phyloP scores from a whole-genome alignment of 164 flowering plant genomes.

The Platanus orientalis region DNA sequence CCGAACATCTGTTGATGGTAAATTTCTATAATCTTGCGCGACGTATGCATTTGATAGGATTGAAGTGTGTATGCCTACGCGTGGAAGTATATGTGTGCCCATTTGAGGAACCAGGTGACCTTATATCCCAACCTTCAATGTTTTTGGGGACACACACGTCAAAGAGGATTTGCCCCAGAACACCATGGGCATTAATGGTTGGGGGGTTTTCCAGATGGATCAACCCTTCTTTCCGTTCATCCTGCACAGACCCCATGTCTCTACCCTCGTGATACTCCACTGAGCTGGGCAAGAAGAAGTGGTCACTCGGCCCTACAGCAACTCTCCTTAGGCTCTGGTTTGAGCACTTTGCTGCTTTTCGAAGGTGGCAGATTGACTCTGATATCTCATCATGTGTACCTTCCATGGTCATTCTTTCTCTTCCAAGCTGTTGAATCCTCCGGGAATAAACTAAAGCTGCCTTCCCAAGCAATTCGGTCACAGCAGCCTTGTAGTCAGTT shows the following conservation, averaged over 20 bases:
- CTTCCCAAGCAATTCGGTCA: constrained; percentile 63
- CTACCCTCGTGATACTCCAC: constrained; percentile 50
- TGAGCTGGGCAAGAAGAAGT: constrained; percentile 53
- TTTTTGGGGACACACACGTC: constrained; percentile 84
- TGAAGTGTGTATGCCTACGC: constrained; percentile 42
- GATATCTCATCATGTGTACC: constrained; percentile 36
- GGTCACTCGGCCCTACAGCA: constrained; percentile 53
- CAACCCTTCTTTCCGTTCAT: constrained; percentile 42
- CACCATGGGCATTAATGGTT: constrained; percentile 59
- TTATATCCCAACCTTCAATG: constrained; percentile 86
- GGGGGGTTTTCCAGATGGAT: constrained; percentile 52
- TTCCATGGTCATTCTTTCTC: constrained; percentile 37
- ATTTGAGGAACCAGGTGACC: constrained; percentile 32
- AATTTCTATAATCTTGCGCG: constrained; percentile 61
- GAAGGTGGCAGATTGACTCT: constrained; percentile 34
- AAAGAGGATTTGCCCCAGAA: constrained; percentile 81
- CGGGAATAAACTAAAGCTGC: constrained; percentile 54
- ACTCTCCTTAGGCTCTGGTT: constrained; percentile 45
- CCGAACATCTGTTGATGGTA: not conserved
- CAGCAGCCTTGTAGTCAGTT: constrained; percentile 69
- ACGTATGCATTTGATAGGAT: constrained; percentile 84
- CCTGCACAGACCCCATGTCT: constrained; percentile 49
- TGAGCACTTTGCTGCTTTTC: constrained; percentile 48
- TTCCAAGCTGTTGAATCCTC: constrained; percentile 42
- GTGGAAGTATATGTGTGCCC: constrained; percentile 29